phyloP scores from a whole-genome alignment of 2,329 filamentous ascomycete species.

The Pseudogymnoascus sp. region DNA sequence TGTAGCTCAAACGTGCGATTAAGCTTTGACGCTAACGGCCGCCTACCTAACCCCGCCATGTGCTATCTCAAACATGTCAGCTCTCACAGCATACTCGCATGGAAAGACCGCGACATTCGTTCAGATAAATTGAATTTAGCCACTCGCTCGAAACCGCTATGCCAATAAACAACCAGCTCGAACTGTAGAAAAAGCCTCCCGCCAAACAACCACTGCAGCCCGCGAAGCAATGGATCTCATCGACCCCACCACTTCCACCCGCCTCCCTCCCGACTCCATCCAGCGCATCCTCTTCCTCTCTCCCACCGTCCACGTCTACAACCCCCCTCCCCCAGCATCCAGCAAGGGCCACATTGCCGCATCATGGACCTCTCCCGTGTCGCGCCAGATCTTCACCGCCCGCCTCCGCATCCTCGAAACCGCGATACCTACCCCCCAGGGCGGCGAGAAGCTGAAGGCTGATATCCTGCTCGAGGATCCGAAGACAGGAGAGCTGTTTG shows the following conservation, averaged over 20 bases:
- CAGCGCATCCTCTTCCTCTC: slow-evolving; percentile 78
- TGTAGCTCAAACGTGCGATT: not conserved
- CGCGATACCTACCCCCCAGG: slow-evolving; percentile 41
- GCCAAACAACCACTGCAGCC: not conserved
- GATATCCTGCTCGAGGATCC: slow-evolving; percentile 77
- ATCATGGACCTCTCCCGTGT: slow-evolving; percentile 65
- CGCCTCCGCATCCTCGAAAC: slow-evolving; percentile 75
- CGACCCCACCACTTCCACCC: slow-evolving; percentile 64
- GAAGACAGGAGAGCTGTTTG: slow-evolving; percentile 67
- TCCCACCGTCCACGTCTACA: slow-evolving; percentile 73
- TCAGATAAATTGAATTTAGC: not conserved
- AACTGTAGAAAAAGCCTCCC: not conserved
- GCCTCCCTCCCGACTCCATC: slow-evolving; percentile 69
- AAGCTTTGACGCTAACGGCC: slow-evolving; percentile 1
- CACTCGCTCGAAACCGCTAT: not conserved
- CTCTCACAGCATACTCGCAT: not conserved
- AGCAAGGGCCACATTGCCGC: slow-evolving; percentile 74
- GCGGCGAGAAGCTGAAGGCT: slow-evolving; percentile 55
- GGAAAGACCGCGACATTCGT: not conserved
- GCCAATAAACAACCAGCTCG: not conserved
- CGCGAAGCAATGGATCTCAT: slow-evolving; percentile 26
- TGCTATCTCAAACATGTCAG: not conserved
- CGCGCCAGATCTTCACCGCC: slow-evolving; percentile 76
- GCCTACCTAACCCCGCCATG: slow-evolving; percentile 3
- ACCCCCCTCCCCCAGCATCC: slow-evolving; percentile 71